Evolutionary conservation across 768 basidiomycete species (phyloP), one percentile per base, ranked within the genome.

Genomic region (Pleurotus sapidus): DNA sequence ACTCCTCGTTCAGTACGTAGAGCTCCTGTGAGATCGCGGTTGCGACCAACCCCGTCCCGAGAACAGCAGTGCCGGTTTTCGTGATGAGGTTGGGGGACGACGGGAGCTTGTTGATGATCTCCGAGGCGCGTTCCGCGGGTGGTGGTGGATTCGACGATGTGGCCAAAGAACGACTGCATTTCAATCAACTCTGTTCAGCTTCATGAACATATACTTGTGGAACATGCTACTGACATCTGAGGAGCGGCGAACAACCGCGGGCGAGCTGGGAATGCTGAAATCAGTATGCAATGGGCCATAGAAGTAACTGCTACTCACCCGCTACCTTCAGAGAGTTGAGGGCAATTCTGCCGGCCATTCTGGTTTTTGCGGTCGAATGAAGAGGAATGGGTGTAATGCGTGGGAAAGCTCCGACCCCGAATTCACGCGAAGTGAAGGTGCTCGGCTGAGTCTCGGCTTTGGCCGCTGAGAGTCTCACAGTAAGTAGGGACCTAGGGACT

Each of bases 1-100:
- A 87, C 80, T 98, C 97, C 73, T 98, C 95, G 72, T 97, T 97
- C 67, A 96, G 85, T 59, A 99, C 96, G 68, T 98, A 98, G 50
- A 98, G 86, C 75, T 99, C 95, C 70, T 94, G 91, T 12, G 94
- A 96, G 74, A 98, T 95, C 68, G 95, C 95, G 5, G 93, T 84
- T 14, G 95, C 96, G 56, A 88, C 77, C 59, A 92, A 78, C 66
- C 92, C 94, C 14, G 93, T 91, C 67, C 93, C 93, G 55, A 98
- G 86, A 67, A 98, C 80, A 66, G 94, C 89, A 53, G 91, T 84
- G 60, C 95, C 94, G 46, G 95, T 95, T 80, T 99, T 99, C 70
- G 94, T 93, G 79, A 95, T 81, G 73, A 97, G 81, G 69, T 86
- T 88, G 23, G 84, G 93, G 64, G 86, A 95, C 57, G 84, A 91